Percentiles rank a stretch among this genome's conserved stretches.
phyloP scores from a whole-genome alignment of 2,329 filamentous ascomycete genomes.

The Aschersonia sp. region DNA sequence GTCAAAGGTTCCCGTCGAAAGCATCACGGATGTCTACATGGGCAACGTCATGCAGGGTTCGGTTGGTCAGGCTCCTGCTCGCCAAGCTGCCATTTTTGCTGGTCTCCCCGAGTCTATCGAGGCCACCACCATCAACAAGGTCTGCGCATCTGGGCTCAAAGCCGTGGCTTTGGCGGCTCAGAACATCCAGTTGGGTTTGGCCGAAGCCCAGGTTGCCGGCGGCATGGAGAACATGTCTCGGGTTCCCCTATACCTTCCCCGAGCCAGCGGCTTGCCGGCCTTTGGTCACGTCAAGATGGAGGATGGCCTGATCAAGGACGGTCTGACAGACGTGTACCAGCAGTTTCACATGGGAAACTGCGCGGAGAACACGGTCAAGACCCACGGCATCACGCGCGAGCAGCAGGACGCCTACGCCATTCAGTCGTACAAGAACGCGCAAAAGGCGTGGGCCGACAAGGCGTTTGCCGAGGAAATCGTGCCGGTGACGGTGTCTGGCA shows the following conservation, averaged over 20 bases:
- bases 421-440: conserved; percentile 74
- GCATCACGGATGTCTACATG: conserved; percentile 92
- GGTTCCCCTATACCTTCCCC: conserved; percentile 78
- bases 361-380: conserved; percentile 87
- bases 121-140: conserved; percentile 92
- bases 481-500: conserved; percentile 70
- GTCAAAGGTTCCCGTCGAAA: conserved; percentile 64
- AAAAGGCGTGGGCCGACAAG: conserved; percentile 72
- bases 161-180: conserved; percentile 81
- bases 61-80: conserved; percentile 79
- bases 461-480: conserved; percentile 83
- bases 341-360: conserved; percentile 97
- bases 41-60: conserved; percentile 80
- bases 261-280: conserved; percentile 65
- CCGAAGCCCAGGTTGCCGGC: conserved; percentile 79
- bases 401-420: conserved; percentile 88
- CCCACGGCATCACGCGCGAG: conserved; percentile 63
- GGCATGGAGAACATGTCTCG: conserved; percentile 98
- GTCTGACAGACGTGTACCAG: conserved; percentile 91
- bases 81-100: conserved; percentile 81
- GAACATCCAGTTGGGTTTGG: conserved; percentile 82
- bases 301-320: conserved; percentile 88
- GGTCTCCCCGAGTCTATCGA: conserved; percentile 71
- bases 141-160: conserved; percentile 91
- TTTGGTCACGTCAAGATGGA: conserved; percentile 82